Evolutionary conservation across 208 protist species (phyloP).

Genomic region (Leptomonas pyrrhocoris): DNA sequence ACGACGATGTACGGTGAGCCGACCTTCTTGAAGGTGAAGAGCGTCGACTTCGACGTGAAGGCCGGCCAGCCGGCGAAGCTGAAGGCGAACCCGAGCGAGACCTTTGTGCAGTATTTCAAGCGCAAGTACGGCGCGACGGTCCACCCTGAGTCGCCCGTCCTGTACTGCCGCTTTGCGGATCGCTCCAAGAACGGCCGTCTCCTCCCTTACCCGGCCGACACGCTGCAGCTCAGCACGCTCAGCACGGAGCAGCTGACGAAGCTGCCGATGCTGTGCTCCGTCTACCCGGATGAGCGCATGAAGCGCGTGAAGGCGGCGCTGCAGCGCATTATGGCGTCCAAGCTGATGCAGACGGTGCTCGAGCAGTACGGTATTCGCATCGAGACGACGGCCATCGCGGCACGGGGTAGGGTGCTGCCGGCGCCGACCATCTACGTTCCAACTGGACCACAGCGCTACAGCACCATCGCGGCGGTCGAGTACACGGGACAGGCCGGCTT

Average conservation of each 20-base stretch:
- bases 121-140: conserved; percentile 33
- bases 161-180: conserved; percentile 30
- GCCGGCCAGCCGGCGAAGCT: conserved; percentile 24
- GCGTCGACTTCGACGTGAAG: conserved; percentile 22
- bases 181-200: conserved; percentile 16
- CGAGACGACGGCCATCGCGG: conserved; percentile 20
- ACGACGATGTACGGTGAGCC: conserved; percentile 25
- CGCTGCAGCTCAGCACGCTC: conserved; percentile 43
- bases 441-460: conserved; percentile 23
- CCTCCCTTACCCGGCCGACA: conserved; percentile 43
- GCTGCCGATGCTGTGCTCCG: conserved; percentile 56
- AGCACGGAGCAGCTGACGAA: conserved; percentile 30
- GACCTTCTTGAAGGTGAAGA: conserved; percentile 39
- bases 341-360: conserved; percentile 31
- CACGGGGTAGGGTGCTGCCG: conserved; percentile 39
- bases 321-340: conserved; percentile 19
- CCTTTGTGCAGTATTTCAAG: conserved; percentile 54
- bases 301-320: conserved; percentile 27
- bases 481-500: conserved; percentile 54
- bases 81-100: conserved; percentile 23
- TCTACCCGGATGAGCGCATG: conserved; percentile 52
- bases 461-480: conserved; percentile 25
- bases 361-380: conserved; percentile 47
- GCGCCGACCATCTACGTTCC: conserved; percentile 53
- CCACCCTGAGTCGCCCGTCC: conserved; percentile 25